Evolutionary conservation across 441 rosid genomes (phyloP).

Genomic region (Melastoma candidum): DNA sequence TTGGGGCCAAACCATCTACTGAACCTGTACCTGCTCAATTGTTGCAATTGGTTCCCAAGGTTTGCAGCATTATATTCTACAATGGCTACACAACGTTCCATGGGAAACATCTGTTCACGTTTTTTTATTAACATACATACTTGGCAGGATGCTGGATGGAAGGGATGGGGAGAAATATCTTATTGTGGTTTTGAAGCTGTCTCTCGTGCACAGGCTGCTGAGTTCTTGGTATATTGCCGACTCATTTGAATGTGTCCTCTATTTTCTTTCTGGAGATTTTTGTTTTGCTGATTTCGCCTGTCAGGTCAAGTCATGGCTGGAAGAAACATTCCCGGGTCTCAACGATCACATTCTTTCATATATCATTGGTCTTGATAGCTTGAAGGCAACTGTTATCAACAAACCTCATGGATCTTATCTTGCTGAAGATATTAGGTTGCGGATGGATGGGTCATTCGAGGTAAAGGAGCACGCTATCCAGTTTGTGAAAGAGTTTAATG

Average conservation of each 20-base stretch:
- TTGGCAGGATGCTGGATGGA: conserved; percentile 85
- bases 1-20: conserved; percentile 61
- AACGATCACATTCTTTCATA: conserved; percentile 40
- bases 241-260: background rate
- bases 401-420: conserved; percentile 19
- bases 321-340: conserved; percentile 56
- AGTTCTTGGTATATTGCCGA: conserved; percentile 43
- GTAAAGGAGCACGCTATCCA: conserved; percentile 58
- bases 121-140: background rate
- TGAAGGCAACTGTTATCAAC: conserved; percentile 39
- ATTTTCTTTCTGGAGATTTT: conserved; percentile 3
- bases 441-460: conserved; percentile 78
- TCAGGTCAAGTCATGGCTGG: conserved; percentile 91
- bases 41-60: conserved; percentile 71
- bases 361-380: conserved; percentile 76
- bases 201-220: conserved; percentile 80
- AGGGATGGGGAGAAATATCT: conserved; percentile 94
- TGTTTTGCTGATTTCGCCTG: conserved; percentile 3
- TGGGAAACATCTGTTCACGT: background rate
- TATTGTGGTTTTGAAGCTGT: conserved; percentile 74
- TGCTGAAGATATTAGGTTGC: conserved; percentile 52
- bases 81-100: too few relatives aligned
- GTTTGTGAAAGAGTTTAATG: conserved; percentile 57
- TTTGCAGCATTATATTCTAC: conserved; percentile 8
- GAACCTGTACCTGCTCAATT: conserved; percentile 52